Percentiles rank a stretch among this genome's conserved stretches.
These are phyloP conservation scores for Brettanomyces custersianus DNA, from an alignment of 805 yeast species.

Conservation along the genomic window DNA sequence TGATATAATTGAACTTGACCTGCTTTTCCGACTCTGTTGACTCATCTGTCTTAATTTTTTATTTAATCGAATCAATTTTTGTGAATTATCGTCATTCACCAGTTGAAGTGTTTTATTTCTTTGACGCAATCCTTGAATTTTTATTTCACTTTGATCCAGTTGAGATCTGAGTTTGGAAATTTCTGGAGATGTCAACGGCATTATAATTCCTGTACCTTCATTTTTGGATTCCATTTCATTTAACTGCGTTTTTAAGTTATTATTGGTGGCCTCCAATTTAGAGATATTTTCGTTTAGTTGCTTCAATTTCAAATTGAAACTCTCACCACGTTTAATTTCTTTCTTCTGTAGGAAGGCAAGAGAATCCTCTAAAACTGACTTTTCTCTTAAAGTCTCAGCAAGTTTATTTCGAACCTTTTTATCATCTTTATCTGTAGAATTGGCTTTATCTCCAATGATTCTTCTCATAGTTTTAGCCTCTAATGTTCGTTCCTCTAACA, in stretches of 20 bases:
- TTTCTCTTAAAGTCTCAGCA: constrained; percentile 47
- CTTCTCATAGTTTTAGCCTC: constrained; percentile 70
- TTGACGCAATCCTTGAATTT: too few relatives aligned
- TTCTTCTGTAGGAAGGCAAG: constrained; percentile 39
- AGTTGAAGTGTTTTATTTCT: constrained; percentile 45
- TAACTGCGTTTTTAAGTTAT: constrained; percentile 5
- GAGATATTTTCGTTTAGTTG: constrained; percentile 18
- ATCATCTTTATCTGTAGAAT: constrained; percentile 39
- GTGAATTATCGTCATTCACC: constrained; percentile 56
- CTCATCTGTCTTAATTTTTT: constrained; percentile 61
- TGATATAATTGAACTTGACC: constrained; percentile 4
- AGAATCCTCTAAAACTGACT: constrained; percentile 48
- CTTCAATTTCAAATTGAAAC: constrained; percentile 38
- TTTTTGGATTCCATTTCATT: neutral
- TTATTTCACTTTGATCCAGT: too few relatives aligned
- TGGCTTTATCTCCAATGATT: constrained; percentile 60
- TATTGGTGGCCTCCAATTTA: constrained; percentile 6
- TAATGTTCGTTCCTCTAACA: constrained; percentile 71
- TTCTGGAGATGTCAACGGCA: too few relatives aligned
- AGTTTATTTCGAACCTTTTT: constrained; percentile 49
- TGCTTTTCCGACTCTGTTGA: constrained; percentile 35
- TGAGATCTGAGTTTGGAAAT: too few relatives aligned
- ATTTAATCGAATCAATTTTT: constrained; percentile 59
- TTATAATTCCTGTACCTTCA: too few relatives aligned
- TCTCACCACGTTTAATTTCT: constrained; percentile 61